These are phyloP conservation scores for Mortierella sp. DNA, from an alignment of 371 early-diverging fungal species.

Conservation along the genomic window DNA sequence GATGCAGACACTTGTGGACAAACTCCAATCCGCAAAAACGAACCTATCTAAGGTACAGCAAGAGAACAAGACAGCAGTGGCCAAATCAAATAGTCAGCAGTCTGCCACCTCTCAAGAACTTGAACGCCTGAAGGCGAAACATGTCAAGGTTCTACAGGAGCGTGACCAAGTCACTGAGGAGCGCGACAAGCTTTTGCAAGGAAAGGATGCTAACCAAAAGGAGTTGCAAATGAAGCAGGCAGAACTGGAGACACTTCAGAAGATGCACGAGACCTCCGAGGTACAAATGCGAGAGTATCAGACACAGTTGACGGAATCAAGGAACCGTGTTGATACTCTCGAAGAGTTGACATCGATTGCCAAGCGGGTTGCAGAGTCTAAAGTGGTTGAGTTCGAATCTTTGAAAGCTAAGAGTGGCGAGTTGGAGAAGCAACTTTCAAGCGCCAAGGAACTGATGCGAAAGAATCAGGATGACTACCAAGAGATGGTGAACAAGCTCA, in stretches of 20 bases:
- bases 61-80: slow-evolving; percentile 21
- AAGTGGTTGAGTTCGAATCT: slow-evolving; percentile 55
- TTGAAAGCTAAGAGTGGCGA: slow-evolving; percentile 44
- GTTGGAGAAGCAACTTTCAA: slow-evolving; percentile 31
- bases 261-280: slow-evolving; percentile 67
- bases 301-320: slow-evolving; percentile 61
- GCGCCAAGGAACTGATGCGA: slow-evolving; percentile 55
- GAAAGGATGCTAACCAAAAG: slow-evolving; percentile 66
- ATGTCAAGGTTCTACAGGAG: slow-evolving; percentile 44
- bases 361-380: slow-evolving; percentile 50
- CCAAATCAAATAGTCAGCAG: slow-evolving; percentile 19
- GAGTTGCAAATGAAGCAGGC: slow-evolving; percentile 72
- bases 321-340: slow-evolving; percentile 63
- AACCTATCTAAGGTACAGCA: slow-evolving; percentile 34
- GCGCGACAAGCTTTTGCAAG: slow-evolving; percentile 58
- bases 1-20: slow-evolving; percentile 62
- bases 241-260: slow-evolving; percentile 75
- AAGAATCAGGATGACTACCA: slow-evolving; percentile 48
- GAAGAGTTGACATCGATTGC: slow-evolving; percentile 62
- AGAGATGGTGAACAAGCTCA: slow-evolving; percentile 49
- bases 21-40: slow-evolving; percentile 52
- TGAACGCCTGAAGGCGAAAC: slow-evolving; percentile 28
- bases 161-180: slow-evolving; percentile 23
- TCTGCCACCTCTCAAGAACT: slow-evolving; percentile 24
- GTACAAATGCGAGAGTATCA: slow-evolving; percentile 63